Conservation (phyloP, 129 eudicot genomes). For the Artemisia argyi region DNA sequence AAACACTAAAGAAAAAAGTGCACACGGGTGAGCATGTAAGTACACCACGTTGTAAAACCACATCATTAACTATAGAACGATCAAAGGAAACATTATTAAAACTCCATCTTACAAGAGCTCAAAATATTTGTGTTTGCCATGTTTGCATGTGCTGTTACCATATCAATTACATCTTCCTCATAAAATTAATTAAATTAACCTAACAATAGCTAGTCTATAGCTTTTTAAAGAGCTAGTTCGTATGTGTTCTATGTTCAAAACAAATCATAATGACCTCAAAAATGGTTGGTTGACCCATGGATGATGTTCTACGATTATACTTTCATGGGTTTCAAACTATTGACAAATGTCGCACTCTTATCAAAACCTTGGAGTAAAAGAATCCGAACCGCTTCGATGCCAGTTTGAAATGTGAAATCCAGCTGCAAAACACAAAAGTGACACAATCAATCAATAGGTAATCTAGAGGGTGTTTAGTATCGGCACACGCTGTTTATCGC, state of each 20-base stretch:
- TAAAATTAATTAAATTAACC: neutral
- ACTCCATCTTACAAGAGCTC: neutral
- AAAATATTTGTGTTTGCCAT: neutral
- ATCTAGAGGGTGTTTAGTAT: neutral
- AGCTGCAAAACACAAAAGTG: conserved; percentile 44
- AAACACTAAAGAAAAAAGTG: neutral
- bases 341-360: conserved; percentile 87
- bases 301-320: conserved; percentile 23
- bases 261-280: conserved; percentile 21
- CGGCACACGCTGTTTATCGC: neutral
- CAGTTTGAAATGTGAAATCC: conserved; percentile 74
- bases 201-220: neutral
- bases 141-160: neutral
- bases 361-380: conserved; percentile 76
- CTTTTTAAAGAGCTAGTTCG: neutral
- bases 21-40: neutral
- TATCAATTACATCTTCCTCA: neutral
- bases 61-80: neutral
- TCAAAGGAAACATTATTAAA: neutral
- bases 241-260: conserved; percentile 14
- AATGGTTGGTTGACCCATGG: conserved; percentile 3
- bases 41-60: neutral
- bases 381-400: conserved; percentile 78
- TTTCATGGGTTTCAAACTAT: conserved; percentile 53
- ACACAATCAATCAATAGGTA: neutral